Conservation (phyloP, 1,284 basidiomycete genomes). For the Takashimella tepidaria region DNA sequence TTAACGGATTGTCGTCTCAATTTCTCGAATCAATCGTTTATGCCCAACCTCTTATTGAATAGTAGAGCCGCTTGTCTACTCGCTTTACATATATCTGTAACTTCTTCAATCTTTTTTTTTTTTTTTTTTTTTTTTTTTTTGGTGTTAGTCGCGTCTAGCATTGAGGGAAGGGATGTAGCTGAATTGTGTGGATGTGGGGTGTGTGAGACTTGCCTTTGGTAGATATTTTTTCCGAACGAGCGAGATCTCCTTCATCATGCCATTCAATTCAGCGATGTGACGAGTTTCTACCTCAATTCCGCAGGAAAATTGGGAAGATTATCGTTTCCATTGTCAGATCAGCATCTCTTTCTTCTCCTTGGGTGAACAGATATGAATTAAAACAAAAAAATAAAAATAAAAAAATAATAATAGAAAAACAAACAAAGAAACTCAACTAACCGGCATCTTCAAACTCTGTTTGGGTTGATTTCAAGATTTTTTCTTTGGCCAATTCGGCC, state of each 20-base stretch:
- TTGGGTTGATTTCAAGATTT: constrained; percentile 5
- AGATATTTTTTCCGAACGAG: constrained; percentile 1
- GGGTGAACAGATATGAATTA: too few species aligned
- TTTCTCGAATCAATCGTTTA: too few species aligned
- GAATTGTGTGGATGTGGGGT: too few species aligned
- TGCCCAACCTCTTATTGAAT: too few species aligned
- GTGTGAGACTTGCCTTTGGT: background rate
- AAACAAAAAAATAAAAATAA: too few species aligned
- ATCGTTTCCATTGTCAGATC: constrained; percentile 2
- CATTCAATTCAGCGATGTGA: constrained; percentile 2
- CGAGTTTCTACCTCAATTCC: background rate
- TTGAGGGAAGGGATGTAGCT: too few species aligned
- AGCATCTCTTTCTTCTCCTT: background rate
- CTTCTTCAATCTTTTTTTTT: too few species aligned
- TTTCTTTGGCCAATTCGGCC: constrained; percentile 2
- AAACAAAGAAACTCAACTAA: constrained; percentile 6
- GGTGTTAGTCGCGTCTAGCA: too few species aligned
- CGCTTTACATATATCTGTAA: too few species aligned
- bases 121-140: too few species aligned
- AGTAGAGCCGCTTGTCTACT: too few species aligned
- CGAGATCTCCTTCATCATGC: constrained; percentile 9
- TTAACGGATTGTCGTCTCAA: too few species aligned
- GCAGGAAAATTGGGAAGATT: constrained; percentile 1
- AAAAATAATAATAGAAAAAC: background rate
- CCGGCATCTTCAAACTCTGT: constrained; percentile 11